Percentiles rank a stretch among this genome's conserved stretches.
phyloP scores from a whole-genome alignment of 139 green algal genomes.

The Asterochloris sp. region DNA sequence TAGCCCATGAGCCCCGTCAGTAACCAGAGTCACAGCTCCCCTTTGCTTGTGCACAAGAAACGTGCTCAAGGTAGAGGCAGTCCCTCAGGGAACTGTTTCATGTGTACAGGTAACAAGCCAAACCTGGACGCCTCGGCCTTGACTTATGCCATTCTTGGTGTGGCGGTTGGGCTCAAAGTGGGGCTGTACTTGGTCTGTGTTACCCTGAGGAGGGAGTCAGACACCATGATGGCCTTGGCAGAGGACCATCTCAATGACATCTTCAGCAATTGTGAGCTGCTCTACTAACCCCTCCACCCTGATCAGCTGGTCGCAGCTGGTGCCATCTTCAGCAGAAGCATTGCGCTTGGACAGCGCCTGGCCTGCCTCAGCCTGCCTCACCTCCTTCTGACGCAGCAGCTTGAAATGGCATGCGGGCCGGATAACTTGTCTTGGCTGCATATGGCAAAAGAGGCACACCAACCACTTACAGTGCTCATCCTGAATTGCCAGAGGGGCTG shows the following conservation, averaged over 20 bases:
- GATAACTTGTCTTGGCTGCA: background rate
- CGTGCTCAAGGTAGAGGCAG: too few species aligned
- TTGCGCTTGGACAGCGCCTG: too few species aligned
- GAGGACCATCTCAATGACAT: slow-evolving; percentile 77
- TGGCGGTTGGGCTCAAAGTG: slow-evolving; percentile 44
- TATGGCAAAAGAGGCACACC: background rate
- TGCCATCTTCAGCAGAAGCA: background rate
- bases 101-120: background rate
- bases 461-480: background rate
- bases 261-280: slow-evolving; percentile 19
- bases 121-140: background rate
- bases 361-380: background rate
- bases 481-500: background rate
- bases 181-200: slow-evolving; percentile 31
- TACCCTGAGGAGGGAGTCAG: slow-evolving; percentile 7
- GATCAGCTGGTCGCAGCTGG: background rate
- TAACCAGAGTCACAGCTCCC: background rate
- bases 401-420: background rate
- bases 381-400: background rate
- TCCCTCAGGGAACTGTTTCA: too few species aligned
- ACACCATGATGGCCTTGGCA: slow-evolving; percentile 43
- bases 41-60: background rate
- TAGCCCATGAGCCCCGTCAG: background rate
- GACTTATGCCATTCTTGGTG: slow-evolving; percentile 15
- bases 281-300: background rate